Base-by-base conservation (phyloP, 805 yeast species). In the Debaryomyces prosopidis region DNA sequence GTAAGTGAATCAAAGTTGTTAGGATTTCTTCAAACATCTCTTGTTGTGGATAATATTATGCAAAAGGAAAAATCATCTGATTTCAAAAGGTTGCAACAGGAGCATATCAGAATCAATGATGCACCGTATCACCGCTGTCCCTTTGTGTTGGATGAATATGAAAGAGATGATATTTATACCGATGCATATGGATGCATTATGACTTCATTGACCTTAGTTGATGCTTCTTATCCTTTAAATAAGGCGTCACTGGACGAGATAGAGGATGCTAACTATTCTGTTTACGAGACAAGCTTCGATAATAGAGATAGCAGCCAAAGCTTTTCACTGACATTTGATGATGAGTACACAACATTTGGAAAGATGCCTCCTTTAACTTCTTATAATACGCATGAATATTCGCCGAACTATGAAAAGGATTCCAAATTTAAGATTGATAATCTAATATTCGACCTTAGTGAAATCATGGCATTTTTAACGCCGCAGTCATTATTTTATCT, bases 101-200 rank as follows among this genome's bases (percentile, higher is more conserved):
- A 71, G 2, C 96, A 87, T 61, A 65, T 91, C 1, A 66, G 79
- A 15, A 51, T 69, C 5, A 87, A 89, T 54, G 99, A 94, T 70
- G 86, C 87, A 0, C 89, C 96, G 0, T 89, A 81, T 50, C 94
- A 89, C 53, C 67, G 99, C 44, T 71, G 82, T 16, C 84, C 94
- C 0, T 91, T 89, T 59, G 62, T 92, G 23, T 60, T 92, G 7
- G 76, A 78, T 3, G 75, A 73, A 5, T 72, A 74, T 11, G 65
- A 68, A 11, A 76, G 84, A 43, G 77, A 75, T 40, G 61, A 66
- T 0, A 54, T 54, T 0, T 87, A 84, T 52, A 63, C 71, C n/a
- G 69, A 71, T 4, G 69, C 73, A 0, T 75, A 64, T 49, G 82
- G 84, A 0, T 66, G 79, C 5, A 76, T 86, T 7, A 62, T 71